A percentile compares a stretch with the other conserved stretches of the same genome.
phyloP scores from a whole-genome alignment of 192 early-diverging fungal species.

The Podila horticola region DNA sequence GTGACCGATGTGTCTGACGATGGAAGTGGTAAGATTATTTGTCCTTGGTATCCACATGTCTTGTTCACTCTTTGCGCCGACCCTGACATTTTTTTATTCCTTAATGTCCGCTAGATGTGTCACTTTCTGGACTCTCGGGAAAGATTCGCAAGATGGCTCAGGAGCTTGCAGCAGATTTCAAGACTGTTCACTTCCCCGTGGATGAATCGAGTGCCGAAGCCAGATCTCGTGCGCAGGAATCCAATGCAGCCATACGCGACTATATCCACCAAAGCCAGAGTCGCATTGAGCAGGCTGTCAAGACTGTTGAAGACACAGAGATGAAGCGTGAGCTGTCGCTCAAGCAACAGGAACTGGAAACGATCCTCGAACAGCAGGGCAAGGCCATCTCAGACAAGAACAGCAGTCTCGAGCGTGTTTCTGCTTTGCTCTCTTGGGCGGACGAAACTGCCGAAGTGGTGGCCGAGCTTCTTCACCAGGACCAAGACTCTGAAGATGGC shows the following conservation, averaged over 20 bases:
- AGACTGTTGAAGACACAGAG: constrained; percentile 7
- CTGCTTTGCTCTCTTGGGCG: constrained; percentile 18
- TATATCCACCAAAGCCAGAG: constrained; percentile 14
- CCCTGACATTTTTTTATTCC: background rate
- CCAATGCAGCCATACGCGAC: constrained; percentile 18
- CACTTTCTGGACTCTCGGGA: background rate
- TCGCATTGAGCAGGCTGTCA: background rate
- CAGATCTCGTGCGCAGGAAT: background rate
- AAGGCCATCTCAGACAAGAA: constrained; percentile 16
- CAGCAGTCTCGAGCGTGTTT: constrained; percentile 7
- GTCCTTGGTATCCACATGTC: background rate
- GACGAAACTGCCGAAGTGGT: constrained; percentile 12
- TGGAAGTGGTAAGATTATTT: constrained; percentile 2
- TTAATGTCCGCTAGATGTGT: background rate
- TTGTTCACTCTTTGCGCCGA: background rate
- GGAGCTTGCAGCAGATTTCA: constrained; percentile 12
- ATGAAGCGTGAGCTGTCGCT: constrained; percentile 10
- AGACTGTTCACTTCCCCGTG: constrained; percentile 15
- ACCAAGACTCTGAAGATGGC: background rate
- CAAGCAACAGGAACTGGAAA: constrained; percentile 15
- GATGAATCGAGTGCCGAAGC: constrained; percentile 18
- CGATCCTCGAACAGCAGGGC: constrained; percentile 4
- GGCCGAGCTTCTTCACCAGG: background rate
- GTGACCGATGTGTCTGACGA: background rate
- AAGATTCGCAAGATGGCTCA: constrained; percentile 8